Base-by-base conservation (phyloP, 176 grass and related monocot species). In the Bonia amplexicaulis region DNA sequence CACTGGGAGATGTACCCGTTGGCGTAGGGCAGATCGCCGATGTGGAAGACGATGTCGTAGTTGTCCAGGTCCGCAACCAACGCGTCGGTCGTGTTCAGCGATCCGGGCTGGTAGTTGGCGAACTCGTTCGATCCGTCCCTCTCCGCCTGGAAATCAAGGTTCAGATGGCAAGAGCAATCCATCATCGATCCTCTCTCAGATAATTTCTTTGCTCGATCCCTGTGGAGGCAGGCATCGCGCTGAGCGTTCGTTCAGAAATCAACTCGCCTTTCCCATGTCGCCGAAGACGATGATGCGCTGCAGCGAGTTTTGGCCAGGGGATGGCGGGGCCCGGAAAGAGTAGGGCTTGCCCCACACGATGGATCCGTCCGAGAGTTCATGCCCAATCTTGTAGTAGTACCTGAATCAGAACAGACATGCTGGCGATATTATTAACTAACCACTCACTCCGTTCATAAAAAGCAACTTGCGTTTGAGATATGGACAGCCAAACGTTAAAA, bases 1-100 rank as follows among this genome's bases (percentile, higher is more conserved):
- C 95, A 98, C 60, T 98, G 95, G 13, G 93, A 98, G 44, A 95
- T 47, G 80, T 98, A 98, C 11, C 93, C 95, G 44, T 98, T 98
- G 46, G 95, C 74, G 60, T 98, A 98, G 23, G 90, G 72, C 52
- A 98, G 71, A 66, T 98, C 95, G 25, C 95, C 95, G 23, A 98
- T 98, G 86, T 98, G 95, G 76, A 98, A 92, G 4, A 98, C 91
- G 5, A 98, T 92, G 85, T 98, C 93, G 72, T 95, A 92, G 83
- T 93, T 93, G 72, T 95, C 82, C 55, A 98, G 71, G 3, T 95
- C 95, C 44, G 83, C 74, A 0, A 88, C 77, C 42, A 98, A 64
- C 39, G 37, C 37, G 85, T 95, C 95, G 4, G 95, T 98, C 12
- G 95, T 95, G 79, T 95, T 93, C 3, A 98, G 87, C 26, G 91